Conservation (phyloP, 768 basidiomycete genomes). For the Lentinula edodes region DNA sequence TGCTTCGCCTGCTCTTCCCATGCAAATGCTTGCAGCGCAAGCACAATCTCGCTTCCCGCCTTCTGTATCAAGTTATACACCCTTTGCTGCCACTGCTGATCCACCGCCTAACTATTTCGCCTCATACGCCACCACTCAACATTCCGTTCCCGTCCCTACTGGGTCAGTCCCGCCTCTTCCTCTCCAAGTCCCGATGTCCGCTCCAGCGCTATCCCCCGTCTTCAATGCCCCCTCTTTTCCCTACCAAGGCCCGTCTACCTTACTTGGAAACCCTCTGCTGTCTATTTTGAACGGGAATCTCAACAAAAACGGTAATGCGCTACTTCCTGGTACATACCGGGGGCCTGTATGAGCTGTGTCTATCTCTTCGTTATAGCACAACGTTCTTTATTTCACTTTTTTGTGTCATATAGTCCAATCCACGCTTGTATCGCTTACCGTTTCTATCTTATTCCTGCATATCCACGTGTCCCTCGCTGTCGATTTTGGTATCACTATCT, state of each 20-base stretch:
- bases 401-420: slow-evolving; percentile 1
- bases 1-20: slow-evolving; percentile 10
- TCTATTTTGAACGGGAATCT: slow-evolving; percentile 27
- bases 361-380: neutral
- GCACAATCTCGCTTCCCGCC: neutral
- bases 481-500: neutral
- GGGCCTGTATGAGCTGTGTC: neutral
- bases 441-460: neutral
- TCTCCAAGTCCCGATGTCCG: slow-evolving; percentile 10
- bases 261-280: slow-evolving; percentile 19
- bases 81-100: neutral
- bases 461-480: neutral
- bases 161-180: slow-evolving; percentile 8
- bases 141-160: slow-evolving; percentile 1
- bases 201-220: slow-evolving; percentile 7
- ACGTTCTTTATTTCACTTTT: neutral
- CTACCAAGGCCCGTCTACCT: slow-evolving; percentile 15
- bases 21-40: slow-evolving; percentile 9
- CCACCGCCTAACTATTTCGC: neutral
- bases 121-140: slow-evolving; percentile 2
- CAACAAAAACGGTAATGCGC: neutral
- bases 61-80: neutral
- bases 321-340: neutral
- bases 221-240: slow-evolving; percentile 13
- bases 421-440: slow-evolving; percentile 2